These are phyloP conservation scores for Phytophthora crassamura DNA, from an alignment of 352 stramenopile species.

Conservation along the genomic window DNA sequence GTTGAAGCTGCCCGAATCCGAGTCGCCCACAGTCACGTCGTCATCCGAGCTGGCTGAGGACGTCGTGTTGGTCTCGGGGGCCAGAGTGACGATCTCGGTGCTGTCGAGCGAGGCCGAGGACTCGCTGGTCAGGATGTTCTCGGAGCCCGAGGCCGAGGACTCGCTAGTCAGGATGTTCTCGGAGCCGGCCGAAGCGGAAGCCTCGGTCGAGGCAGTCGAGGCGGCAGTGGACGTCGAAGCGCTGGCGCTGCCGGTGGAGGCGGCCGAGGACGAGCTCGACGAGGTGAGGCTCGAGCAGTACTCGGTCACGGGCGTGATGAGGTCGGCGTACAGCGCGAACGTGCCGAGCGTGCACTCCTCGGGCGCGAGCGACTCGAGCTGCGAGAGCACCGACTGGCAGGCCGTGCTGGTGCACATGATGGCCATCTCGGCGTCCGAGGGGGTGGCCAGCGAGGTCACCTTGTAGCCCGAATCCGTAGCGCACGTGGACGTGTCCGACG, in stretches of 20 bases:
- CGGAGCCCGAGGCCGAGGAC: constrained; percentile 19
- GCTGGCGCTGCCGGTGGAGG: constrained; percentile 15
- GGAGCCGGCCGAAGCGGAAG: constrained; percentile 21
- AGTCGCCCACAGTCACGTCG: constrained; percentile 36
- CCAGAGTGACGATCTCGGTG: constrained; percentile 29
- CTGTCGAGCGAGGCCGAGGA: constrained; percentile 23
- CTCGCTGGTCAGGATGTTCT: neutral
- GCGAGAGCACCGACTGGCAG: constrained; percentile 41
- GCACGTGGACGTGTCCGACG: constrained; percentile 28
- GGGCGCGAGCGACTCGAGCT: constrained; percentile 29
- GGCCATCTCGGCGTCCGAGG: constrained; percentile 23
- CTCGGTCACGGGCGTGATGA: constrained; percentile 40
- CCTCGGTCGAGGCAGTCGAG: constrained; percentile 17
- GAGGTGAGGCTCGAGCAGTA: constrained; percentile 27
- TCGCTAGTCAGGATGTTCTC: constrained; percentile 1
- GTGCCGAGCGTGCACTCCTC: constrained; percentile 44
- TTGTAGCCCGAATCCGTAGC: constrained; percentile 41
- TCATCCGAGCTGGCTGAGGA: constrained; percentile 34
- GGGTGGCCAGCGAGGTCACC: constrained; percentile 31
- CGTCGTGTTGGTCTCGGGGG: constrained; percentile 28
- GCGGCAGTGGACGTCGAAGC: constrained; percentile 14
- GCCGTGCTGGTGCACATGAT: constrained; percentile 39
- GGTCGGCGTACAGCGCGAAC: constrained; percentile 35
- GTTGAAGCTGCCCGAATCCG: constrained; percentile 32
- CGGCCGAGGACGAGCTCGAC: constrained; percentile 15